Conservation (phyloP, 495 filamentous ascomycete species). For the Staphylotrichum tortipilum region DNA sequence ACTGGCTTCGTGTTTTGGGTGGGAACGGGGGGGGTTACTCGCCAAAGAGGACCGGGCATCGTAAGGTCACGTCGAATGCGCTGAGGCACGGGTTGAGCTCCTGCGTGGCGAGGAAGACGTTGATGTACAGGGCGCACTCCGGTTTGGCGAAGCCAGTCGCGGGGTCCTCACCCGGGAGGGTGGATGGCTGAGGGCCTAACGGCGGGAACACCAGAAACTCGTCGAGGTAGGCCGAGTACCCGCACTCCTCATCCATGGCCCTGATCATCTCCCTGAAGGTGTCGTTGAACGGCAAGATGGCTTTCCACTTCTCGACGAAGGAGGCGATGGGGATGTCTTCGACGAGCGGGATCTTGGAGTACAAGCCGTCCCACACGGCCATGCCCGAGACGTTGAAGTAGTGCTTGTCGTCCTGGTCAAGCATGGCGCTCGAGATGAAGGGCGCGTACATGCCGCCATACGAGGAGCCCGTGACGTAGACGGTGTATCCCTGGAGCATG, state of each 20-base stretch:
- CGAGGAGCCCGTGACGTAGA: constrained; percentile 63
- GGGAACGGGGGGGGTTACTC: background rate
- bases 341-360: constrained; percentile 47
- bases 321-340: constrained; percentile 50
- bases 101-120: constrained; percentile 48
- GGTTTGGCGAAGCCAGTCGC: constrained; percentile 21
- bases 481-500: constrained; percentile 51
- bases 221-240: constrained; percentile 58
- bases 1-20: background rate
- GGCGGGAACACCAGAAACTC: constrained; percentile 64
- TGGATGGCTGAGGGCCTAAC: constrained; percentile 47
- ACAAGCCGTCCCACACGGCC: constrained; percentile 64
- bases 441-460: constrained; percentile 67
- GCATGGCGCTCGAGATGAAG: constrained; percentile 71
- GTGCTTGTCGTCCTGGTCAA: constrained; percentile 55
- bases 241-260: constrained; percentile 50
- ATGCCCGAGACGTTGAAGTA: constrained; percentile 64
- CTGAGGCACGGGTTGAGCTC: constrained; percentile 75
- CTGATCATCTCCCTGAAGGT: constrained; percentile 56
- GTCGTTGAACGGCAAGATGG: constrained; percentile 60
- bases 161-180: constrained; percentile 15
- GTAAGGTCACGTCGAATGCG: constrained; percentile 66
- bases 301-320: constrained; percentile 56
- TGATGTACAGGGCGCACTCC: constrained; percentile 50
- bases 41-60: constrained; percentile 63